phyloP scores from a whole-genome alignment of 805 yeast species.

The Pichia pseudocactophila region DNA sequence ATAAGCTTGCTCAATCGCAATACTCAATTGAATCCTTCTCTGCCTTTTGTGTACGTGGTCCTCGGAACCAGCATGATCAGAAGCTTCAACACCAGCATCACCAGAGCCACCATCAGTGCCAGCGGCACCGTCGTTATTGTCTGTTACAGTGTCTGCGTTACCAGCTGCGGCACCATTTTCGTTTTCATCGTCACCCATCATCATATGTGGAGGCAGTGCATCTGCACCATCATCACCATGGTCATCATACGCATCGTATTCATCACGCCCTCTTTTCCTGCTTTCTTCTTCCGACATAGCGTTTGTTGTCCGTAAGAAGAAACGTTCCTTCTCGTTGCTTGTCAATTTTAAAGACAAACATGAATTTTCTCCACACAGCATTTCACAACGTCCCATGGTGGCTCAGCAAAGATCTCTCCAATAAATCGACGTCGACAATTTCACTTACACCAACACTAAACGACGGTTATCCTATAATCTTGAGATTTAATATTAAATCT shows the following conservation, averaged over 20 bases:
- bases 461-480: too few relatives aligned
- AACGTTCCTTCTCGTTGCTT: too few relatives aligned
- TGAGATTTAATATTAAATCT: too few relatives aligned
- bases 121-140: neutral
- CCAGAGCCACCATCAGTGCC: neutral
- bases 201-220: conserved; percentile 6
- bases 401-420: too few relatives aligned
- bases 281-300: conserved; percentile 16
- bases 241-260: conserved; percentile 10
- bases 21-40: conserved; percentile 9
- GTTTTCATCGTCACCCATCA: neutral
- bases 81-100: neutral
- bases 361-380: too few relatives aligned
- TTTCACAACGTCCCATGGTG: too few relatives aligned
- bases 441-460: too few relatives aligned
- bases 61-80: conserved; percentile 3
- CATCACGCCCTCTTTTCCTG: conserved; percentile 13
- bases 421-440: too few relatives aligned
- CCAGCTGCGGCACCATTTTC: too few relatives aligned
- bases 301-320: conserved; percentile 24
- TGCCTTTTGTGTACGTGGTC: conserved; percentile 9
- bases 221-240: neutral
- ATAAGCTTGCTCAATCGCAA: conserved; percentile 31
- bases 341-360: too few relatives aligned
- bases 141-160: too few relatives aligned